Conservation (phyloP, 2,329 filamentous ascomycete species). For the Talaromyces sp. region DNA sequence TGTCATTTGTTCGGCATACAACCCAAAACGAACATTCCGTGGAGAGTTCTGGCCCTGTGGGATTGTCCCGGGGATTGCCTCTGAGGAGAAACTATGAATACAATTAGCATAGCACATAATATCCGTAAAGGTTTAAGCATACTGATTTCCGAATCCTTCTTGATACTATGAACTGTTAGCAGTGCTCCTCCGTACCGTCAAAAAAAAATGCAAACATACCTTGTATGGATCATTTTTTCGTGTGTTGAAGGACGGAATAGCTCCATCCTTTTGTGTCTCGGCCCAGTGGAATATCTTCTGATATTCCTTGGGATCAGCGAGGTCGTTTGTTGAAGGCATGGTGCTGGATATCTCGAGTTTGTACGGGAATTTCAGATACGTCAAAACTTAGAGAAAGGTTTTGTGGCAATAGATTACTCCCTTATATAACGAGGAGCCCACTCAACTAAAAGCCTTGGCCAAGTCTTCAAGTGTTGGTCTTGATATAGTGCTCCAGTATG, state of each 20-base stretch:
- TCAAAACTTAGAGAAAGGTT: not conserved
- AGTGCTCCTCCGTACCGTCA: not conserved
- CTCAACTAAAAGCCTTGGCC: not conserved
- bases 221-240: slow-evolving; percentile 53
- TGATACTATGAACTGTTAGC: slow-evolving; percentile 42
- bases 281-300: slow-evolving; percentile 56
- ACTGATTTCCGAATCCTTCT: slow-evolving; percentile 52
- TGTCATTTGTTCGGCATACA: slow-evolving; percentile 46
- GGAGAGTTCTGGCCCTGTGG: slow-evolving; percentile 35
- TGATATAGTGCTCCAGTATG: not conserved
- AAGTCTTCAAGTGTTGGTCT: not conserved
- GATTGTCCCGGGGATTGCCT: slow-evolving; percentile 36
- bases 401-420: not conserved
- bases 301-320: slow-evolving; percentile 37
- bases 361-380: not conserved
- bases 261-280: slow-evolving; percentile 55
- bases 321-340: slow-evolving; percentile 22
- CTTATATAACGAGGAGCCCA: not conserved
- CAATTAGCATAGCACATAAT: slow-evolving; percentile 3
- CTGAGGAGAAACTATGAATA: slow-evolving; percentile 27
- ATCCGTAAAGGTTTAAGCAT: slow-evolving; percentile 13
- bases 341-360: slow-evolving; percentile 1
- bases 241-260: slow-evolving; percentile 51
- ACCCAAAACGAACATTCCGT: slow-evolving; percentile 31
- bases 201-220: slow-evolving; percentile 26